These are phyloP conservation scores for Pichia sp. DNA, from an alignment of 1,139 yeast species.

Conservation along the genomic window DNA sequence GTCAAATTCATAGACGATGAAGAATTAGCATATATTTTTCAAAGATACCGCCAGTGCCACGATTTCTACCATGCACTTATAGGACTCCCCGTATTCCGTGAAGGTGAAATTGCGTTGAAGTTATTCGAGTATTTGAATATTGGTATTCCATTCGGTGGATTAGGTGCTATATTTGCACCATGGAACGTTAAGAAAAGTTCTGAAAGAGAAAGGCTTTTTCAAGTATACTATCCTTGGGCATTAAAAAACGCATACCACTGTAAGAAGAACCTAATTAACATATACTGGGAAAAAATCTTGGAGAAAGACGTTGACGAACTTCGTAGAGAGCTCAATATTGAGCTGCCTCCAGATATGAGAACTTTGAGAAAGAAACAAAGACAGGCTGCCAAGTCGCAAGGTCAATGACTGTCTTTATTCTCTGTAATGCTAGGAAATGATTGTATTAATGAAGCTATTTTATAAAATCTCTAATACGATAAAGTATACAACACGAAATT, in stretches of 20 bases:
- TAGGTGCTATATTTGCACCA: conserved; percentile 88
- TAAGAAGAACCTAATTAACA: conserved; percentile 68
- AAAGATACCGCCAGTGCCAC: conserved; percentile 92
- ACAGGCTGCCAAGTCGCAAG: neutral
- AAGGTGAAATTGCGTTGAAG: conserved; percentile 93
- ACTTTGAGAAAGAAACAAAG: conserved; percentile 44
- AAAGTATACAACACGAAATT: neutral
- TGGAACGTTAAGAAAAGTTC: conserved; percentile 39
- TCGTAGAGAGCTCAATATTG: conserved; percentile 67
- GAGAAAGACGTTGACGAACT: conserved; percentile 69
- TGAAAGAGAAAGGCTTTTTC: conserved; percentile 48
- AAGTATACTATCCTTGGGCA: conserved; percentile 88
- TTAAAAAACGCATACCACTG: conserved; percentile 66
- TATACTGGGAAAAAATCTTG: conserved; percentile 88
- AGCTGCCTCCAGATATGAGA: conserved; percentile 73
- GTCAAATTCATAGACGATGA: conserved; percentile 86
- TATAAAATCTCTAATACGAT: neutral
- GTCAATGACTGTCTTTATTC: too few relatives aligned
- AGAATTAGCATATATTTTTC: conserved; percentile 85
- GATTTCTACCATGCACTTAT: conserved; percentile 94
- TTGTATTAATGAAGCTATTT: neutral
- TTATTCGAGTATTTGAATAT: conserved; percentile 89
- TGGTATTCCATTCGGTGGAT: conserved; percentile 93
- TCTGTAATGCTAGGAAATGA: too few relatives aligned
- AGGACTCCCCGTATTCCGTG: conserved; percentile 84